A percentile compares a stretch with the other conserved stretches of the same genome.
Evolutionary conservation across 2,329 filamentous ascomycete species (phyloP).

Genomic region (Trichoderma polysporum): DNA sequence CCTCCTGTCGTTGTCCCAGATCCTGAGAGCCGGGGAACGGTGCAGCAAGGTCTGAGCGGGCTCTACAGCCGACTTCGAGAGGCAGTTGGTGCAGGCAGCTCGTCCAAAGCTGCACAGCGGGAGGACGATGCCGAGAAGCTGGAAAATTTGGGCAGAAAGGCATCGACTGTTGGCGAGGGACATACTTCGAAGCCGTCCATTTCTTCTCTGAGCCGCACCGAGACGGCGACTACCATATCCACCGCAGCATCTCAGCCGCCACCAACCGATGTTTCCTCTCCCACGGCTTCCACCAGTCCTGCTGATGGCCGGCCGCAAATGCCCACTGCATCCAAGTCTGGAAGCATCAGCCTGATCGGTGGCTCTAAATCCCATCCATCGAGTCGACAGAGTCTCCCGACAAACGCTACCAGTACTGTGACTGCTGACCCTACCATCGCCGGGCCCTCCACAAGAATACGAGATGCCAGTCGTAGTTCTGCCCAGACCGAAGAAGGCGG

Average conservation of each 20-base stretch:
- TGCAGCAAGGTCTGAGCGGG: conserved; percentile 79
- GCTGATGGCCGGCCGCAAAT: conserved; percentile 43
- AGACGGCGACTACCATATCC: conserved; percentile 36
- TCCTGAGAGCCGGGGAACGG: conserved; percentile 66
- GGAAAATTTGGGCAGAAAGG: conserved; percentile 6
- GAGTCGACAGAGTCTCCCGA: conserved; percentile 42
- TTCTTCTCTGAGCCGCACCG: conserved; percentile 43
- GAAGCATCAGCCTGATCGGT: conserved; percentile 48
- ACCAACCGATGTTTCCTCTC: conserved; percentile 40
- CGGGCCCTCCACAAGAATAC: conserved; percentile 49
- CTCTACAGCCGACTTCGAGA: conserved; percentile 83
- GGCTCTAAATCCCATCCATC: conserved; percentile 44
- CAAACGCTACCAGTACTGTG: conserved; percentile 44
- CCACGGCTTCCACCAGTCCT: conserved; percentile 34
- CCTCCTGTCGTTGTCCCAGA: conserved; percentile 59
- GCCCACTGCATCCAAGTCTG: conserved; percentile 47
- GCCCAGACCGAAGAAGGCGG: conserved; percentile 45
- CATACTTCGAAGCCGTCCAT: conserved; percentile 43
- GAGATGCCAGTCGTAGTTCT: conserved; percentile 46
- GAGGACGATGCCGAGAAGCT: conserved; percentile 26
- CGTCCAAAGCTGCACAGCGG: conserved; percentile 37
- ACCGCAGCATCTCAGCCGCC: conserved; percentile 33
- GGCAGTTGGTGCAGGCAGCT: conserved; percentile 70
- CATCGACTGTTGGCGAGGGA: conserved; percentile 37
- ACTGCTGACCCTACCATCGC: conserved; percentile 45